phyloP scores from a whole-genome alignment of 2,329 filamentous ascomycete species.

The Pestalotiopsis fici region DNA sequence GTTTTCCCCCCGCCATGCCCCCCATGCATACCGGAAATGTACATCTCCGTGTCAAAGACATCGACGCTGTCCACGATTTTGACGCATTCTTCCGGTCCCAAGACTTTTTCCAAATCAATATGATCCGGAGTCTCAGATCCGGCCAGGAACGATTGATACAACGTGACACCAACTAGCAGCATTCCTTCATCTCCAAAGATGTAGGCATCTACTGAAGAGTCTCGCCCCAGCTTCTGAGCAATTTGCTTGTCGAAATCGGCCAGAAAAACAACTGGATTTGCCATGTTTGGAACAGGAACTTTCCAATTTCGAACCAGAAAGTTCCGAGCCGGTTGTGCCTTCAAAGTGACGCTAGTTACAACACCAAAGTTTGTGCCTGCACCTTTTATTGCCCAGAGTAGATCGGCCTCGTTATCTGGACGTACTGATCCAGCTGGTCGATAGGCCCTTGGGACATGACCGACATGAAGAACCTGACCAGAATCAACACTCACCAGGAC shows the following conservation, averaged over 20 bases:
- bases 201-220: conserved; percentile 45
- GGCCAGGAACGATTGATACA: conserved; percentile 40
- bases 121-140: conserved; percentile 11
- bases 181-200: conserved; percentile 48
- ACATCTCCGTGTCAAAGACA: conserved; percentile 62
- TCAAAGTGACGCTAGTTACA: conserved; percentile 54
- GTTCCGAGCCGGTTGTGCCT: conserved; percentile 39
- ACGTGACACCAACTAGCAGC: conserved; percentile 53
- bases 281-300: conserved; percentile 29
- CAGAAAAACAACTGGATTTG: conserved; percentile 36
- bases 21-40: conserved; percentile 60
- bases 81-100: conserved; percentile 33
- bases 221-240: conserved; percentile 37
- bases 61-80: conserved; percentile 46
- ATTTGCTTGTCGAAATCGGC: conserved; percentile 37
- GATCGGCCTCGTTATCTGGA: conserved; percentile 47
- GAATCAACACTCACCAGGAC: conserved; percentile 55
- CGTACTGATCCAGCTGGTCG: conserved; percentile 39
- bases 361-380: conserved; percentile 63
- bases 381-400: conserved; percentile 60
- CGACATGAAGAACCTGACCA: conserved; percentile 49
- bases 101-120: conserved; percentile 17
- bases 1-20: conserved; percentile 60
- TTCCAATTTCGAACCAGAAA: conserved; percentile 43
- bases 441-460: conserved; percentile 48